phyloP scores from a whole-genome alignment of 805 yeast species.

The Metschnikowia drakensbergensis region DNA sequence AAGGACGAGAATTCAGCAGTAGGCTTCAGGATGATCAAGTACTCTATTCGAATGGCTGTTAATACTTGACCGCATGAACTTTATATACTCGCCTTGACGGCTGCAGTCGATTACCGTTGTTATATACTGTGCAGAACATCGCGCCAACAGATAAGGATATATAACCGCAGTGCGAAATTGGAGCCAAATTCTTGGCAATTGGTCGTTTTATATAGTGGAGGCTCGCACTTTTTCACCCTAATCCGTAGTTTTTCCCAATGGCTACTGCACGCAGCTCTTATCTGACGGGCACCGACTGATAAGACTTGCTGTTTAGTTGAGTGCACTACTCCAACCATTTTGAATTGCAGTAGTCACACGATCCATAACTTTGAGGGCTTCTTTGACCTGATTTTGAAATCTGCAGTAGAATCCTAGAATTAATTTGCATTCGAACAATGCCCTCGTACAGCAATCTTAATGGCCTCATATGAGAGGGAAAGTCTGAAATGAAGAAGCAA shows the following conservation, averaged over 20 bases:
- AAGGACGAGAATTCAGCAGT: neutral
- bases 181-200: neutral
- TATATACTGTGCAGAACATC: neutral
- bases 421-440: too few relatives aligned
- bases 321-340: too few relatives aligned
- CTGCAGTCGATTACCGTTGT: neutral
- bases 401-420: too few relatives aligned
- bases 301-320: neutral
- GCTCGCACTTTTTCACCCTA: slow-evolving; percentile 4
- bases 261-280: neutral
- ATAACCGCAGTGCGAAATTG: neutral
- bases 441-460: too few relatives aligned
- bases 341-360: too few relatives aligned
- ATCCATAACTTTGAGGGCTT: too few relatives aligned
- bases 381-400: too few relatives aligned
- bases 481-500: too few relatives aligned
- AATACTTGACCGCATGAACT: neutral
- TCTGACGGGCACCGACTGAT: neutral
- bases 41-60: too few relatives aligned
- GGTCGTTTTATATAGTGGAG: neutral
- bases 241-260: neutral
- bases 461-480: too few relatives aligned
- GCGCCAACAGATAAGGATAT: slow-evolving; percentile 2
- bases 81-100: neutral
- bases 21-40: neutral